Evolutionary conservation across 352 stramenopile genomes (phyloP).

Genomic region (Globisporangium canariense): DNA sequence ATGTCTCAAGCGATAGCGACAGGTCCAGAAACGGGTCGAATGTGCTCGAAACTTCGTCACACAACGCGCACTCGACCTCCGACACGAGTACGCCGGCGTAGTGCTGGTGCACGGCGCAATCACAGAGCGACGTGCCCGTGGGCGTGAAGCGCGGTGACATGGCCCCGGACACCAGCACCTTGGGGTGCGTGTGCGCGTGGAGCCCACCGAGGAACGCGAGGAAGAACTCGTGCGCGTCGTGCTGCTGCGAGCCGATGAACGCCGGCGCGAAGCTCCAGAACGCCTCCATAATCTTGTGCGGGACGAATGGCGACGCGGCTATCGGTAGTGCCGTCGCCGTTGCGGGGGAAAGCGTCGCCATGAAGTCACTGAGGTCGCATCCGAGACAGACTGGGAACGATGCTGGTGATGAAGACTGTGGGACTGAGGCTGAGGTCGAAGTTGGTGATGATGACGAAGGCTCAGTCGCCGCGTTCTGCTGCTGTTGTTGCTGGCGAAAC

Average conservation of each 20-base stretch:
- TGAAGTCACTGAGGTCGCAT: conserved; percentile 54
- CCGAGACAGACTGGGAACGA: conserved; percentile 44
- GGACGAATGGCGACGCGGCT: conserved; percentile 40
- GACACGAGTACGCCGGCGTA: conserved; percentile 65
- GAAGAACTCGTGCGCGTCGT: conserved; percentile 78
- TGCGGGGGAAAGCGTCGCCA: conserved; percentile 30
- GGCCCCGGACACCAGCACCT: conserved; percentile 33
- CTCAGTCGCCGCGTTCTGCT: neutral
- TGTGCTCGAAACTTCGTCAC: conserved; percentile 44
- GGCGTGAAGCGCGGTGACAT: conserved; percentile 59
- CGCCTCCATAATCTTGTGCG: conserved; percentile 57
- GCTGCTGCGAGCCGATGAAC: conserved; percentile 60
- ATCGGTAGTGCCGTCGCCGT: neutral
- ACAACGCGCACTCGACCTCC: conserved; percentile 54
- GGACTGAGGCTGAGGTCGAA: neutral
- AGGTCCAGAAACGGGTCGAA: conserved; percentile 77
- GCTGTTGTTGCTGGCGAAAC: neutral
- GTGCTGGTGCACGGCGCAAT: conserved; percentile 70
- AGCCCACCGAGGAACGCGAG: conserved; percentile 60
- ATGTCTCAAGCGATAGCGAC: conserved; percentile 50
- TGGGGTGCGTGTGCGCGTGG: conserved; percentile 53
- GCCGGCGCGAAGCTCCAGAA: conserved; percentile 52
- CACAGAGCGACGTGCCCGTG: conserved; percentile 53
- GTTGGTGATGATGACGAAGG: neutral
- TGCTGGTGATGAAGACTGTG: conserved; percentile 12